Base-by-base conservation (phyloP, 2,329 filamentous ascomycete species). In the Botrytis deweyae region DNA sequence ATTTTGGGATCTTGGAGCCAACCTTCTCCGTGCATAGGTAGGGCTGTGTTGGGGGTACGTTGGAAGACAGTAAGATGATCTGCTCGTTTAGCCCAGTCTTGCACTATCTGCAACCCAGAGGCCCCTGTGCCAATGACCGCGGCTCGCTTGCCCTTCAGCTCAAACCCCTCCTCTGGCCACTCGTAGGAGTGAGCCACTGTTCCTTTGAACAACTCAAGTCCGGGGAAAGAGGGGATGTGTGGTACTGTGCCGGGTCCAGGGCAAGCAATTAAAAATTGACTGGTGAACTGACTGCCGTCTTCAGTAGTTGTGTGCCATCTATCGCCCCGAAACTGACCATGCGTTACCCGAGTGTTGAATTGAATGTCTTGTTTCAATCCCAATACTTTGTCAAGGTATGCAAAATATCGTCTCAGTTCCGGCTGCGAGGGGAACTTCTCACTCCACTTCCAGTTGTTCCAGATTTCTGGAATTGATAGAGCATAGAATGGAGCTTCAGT, bases 81-180 rank as follows among this genome's bases (percentile, higher is more conserved):
- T 16, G 85, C 86, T 4, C 84, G 82, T 62, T 86, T 86, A 3
- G 85, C 84, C 49, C 89, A 83, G 70, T 89, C 87, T 1, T 88
- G 88, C 44, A 89, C 83, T 75, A 90, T 89, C 75, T 90, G 88
- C 2, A 84, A 85, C 2, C 87, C 87, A 0, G 88, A 89, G 52
- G 88, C 88, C 10, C 87, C 87, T 78, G 88, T 90, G 4, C 89
- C 88, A 55, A 91, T 86, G n/a, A 90, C 80, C 0, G 85, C 88
- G 59, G 90, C 84, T 69, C 84, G 85, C 81, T 89, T 89, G 14
- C 83, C 86, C 44, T 81, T 79, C n/a, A 88, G 77, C 68, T 86
- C 83, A 75, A 88, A 88, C 62, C 83, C 86, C 87, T 87, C 89
- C 74, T 90, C 87, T 58, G 52, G 52, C 87, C 88, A 90, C n/a